Evolutionary conservation across 805 yeast species (phyloP).

Genomic region (Nakazawaea peltata): DNA sequence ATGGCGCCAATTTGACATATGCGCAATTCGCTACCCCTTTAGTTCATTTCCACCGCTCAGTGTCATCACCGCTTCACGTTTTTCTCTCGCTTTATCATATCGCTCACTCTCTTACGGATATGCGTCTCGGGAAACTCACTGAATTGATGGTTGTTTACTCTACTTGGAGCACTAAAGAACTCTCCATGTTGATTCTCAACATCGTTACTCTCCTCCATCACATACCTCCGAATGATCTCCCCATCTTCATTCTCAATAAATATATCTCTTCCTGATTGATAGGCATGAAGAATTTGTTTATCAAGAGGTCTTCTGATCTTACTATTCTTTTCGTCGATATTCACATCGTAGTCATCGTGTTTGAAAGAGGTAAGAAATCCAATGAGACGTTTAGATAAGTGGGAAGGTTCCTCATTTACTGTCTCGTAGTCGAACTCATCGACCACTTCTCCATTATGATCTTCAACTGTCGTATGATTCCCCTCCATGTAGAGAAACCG

Average conservation of each 20-base stretch:
- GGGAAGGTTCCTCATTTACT: not conserved
- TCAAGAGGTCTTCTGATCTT: constrained; percentile 2
- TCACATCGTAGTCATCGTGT: constrained; percentile 3
- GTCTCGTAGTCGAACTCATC: constrained; percentile 20
- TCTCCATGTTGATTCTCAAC: no score
- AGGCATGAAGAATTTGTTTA: constrained; percentile 23
- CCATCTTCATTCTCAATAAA: constrained; percentile 38
- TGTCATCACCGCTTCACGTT: no score
- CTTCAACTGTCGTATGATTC: constrained; percentile 30
- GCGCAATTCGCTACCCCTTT: no score
- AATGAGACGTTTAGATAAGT: not conserved
- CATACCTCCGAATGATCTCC: constrained; percentile 33
- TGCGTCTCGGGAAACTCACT: no score
- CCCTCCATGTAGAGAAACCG: constrained; percentile 36
- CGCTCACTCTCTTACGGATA: no score
- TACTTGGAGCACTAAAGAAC: no score
- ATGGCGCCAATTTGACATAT: no score
- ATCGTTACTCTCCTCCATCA: constrained; percentile 5
- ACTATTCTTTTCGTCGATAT: constrained; percentile 7
- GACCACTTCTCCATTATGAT: constrained; percentile 34
- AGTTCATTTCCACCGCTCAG: no score
- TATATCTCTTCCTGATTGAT: constrained; percentile 31
- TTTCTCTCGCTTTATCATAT: no score
- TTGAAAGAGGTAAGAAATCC: not conserved
- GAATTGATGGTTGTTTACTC: no score